phyloP scores from a whole-genome alignment of 2,329 filamentous ascomycete species.

The Penicillium corylophilum region DNA sequence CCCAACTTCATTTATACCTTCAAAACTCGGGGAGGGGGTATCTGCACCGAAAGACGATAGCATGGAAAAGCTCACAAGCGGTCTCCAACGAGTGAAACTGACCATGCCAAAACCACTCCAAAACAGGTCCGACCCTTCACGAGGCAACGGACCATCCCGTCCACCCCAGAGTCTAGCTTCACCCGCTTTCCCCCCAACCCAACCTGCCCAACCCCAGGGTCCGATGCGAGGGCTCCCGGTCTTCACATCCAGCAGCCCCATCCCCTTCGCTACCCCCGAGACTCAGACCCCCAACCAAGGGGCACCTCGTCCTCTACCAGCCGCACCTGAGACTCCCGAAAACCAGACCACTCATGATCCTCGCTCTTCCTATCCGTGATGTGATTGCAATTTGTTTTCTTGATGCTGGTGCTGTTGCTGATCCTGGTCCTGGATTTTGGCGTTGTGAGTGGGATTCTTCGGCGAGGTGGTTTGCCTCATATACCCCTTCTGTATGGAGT shows the following conservation, averaged over 20 bases:
- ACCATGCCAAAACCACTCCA: constrained; percentile 48
- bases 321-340: not conserved
- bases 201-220: constrained; percentile 33
- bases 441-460: not conserved
- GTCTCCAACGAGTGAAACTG: constrained; percentile 57
- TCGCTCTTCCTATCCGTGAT: not conserved
- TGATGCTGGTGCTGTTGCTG: not conserved
- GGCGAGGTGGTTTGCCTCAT: constrained; percentile 5
- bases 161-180: constrained; percentile 13
- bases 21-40: constrained; percentile 17
- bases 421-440: not conserved
- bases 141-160: constrained; percentile 23
- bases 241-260: constrained; percentile 48
- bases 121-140: constrained; percentile 23
- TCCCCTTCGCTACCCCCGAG: constrained; percentile 39
- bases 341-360: not conserved
- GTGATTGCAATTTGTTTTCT: not conserved
- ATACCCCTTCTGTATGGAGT: constrained; percentile 15
- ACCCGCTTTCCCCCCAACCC: constrained; percentile 27
- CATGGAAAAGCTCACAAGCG: constrained; percentile 53
- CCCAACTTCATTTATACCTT: constrained; percentile 36
- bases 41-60: constrained; percentile 28
- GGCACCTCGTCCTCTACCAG: not conserved
- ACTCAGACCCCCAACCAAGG: not conserved
- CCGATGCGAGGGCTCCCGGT: constrained; percentile 48